phyloP scores from a whole-genome alignment of 1,139 yeast species.

The Zygosaccharomyces sapae region DNA sequence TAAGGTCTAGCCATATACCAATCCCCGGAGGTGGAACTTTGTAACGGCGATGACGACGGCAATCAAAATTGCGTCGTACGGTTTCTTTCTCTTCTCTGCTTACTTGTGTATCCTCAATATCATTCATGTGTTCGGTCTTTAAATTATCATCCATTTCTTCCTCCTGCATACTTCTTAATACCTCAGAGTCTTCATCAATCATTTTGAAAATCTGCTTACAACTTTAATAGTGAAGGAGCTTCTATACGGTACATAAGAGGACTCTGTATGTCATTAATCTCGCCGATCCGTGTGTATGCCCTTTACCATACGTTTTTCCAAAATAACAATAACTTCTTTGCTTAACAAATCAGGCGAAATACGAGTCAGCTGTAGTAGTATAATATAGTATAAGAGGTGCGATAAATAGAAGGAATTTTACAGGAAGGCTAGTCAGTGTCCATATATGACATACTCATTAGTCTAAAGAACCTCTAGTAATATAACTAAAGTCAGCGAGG shows the following conservation, averaged over 20 bases:
- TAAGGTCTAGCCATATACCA: constrained; percentile 37
- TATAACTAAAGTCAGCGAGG: constrained; percentile 30
- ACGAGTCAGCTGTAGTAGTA: not conserved
- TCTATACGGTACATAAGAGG: not conserved
- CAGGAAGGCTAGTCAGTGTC: not conserved
- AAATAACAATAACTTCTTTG: not conserved
- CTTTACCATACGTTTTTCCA: too few species aligned
- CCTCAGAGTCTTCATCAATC: not conserved
- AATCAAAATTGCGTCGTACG: too few species aligned
- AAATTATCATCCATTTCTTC: not conserved
- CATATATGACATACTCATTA: not conserved
- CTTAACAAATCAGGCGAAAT: not conserved
- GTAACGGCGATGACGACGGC: constrained; percentile 2
- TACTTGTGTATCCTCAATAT: not conserved
- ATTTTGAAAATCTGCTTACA: not conserved
- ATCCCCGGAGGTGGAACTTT: constrained; percentile 27
- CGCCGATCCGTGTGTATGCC: too few species aligned
- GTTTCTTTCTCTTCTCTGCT: constrained; percentile 1
- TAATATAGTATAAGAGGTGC: not conserved
- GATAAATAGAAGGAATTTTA: not conserved
- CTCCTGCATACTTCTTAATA: not conserved
- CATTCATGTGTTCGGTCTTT: not conserved
- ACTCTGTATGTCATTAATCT: not conserved
- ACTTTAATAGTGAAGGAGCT: not conserved
- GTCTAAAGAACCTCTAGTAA: constrained; percentile 10